phyloP scores from a whole-genome alignment of 176 grass and related monocot genomes.

The Guadua angustifolia region DNA sequence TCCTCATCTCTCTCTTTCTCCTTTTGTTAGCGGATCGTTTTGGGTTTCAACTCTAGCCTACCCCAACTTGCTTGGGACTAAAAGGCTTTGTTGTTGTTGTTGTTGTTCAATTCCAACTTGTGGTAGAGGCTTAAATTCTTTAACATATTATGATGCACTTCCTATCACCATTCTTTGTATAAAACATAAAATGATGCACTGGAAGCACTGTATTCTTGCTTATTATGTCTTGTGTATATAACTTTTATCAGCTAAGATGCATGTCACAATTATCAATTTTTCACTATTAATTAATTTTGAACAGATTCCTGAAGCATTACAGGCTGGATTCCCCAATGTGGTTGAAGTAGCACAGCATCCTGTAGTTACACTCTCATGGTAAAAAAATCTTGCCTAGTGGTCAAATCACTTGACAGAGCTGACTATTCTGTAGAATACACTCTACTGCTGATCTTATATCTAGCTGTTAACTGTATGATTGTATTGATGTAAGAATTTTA shows the following conservation, averaged over 20 bases:
- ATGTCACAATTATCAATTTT: slow-evolving; percentile 32
- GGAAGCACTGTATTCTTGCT: slow-evolving; percentile 23
- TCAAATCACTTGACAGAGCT: slow-evolving; percentile 15
- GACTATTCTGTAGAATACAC: background rate
- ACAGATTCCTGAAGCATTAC: slow-evolving; percentile 94
- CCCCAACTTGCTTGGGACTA: too few species aligned
- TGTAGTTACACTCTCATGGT: slow-evolving; percentile 90
- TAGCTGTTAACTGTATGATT: background rate
- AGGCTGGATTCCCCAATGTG: slow-evolving; percentile 69
- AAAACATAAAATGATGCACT: slow-evolving; percentile 21
- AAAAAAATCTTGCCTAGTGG: slow-evolving; percentile 40
- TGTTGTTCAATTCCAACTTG: slow-evolving; percentile 31
- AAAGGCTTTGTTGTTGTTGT: too few species aligned
- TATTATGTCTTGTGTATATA: slow-evolving; percentile 19
- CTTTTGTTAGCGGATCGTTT: too few species aligned
- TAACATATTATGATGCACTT: background rate
- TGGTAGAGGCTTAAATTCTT: slow-evolving; percentile 22
- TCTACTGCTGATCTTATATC: slow-evolving; percentile 25
- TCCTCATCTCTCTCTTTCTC: too few species aligned
- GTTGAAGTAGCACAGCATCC: slow-evolving; percentile 79
- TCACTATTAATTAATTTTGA: slow-evolving; percentile 41
- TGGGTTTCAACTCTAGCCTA: too few species aligned
- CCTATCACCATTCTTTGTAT: background rate
- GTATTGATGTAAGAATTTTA: background rate
- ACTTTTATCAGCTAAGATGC: slow-evolving; percentile 30